phyloP scores from a whole-genome alignment of 805 yeast genomes.

The Barnettozyma sucrosica region DNA sequence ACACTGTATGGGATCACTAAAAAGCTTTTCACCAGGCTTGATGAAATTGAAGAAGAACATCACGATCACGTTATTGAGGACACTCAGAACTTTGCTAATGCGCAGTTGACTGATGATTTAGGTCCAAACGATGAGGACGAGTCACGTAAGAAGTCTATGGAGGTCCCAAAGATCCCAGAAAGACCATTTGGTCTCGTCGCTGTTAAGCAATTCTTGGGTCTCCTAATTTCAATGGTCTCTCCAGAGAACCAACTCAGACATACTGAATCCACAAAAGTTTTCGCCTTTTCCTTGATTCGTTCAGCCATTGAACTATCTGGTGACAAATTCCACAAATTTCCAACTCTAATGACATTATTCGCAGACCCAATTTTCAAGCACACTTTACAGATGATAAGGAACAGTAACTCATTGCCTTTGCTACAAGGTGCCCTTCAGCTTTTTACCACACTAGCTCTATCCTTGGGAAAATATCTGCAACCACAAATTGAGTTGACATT shows the following conservation, averaged over 20 bases:
- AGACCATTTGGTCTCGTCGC: slow-evolving; percentile 66
- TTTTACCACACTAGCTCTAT: slow-evolving; percentile 64
- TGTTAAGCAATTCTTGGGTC: slow-evolving; percentile 68
- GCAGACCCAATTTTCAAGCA: slow-evolving; percentile 84
- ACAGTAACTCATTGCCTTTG: slow-evolving; percentile 64
- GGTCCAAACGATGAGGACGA: slow-evolving; percentile 46
- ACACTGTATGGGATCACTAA: slow-evolving; percentile 67
- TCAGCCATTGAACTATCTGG: slow-evolving; percentile 84
- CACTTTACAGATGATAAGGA: slow-evolving; percentile 71
- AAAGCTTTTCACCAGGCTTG: slow-evolving; percentile 57
- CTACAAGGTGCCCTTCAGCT: slow-evolving; percentile 72
- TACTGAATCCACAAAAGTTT: slow-evolving; percentile 78
- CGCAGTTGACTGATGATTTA: slow-evolving; percentile 45
- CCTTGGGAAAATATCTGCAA: slow-evolving; percentile 59
- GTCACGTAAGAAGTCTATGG: slow-evolving; percentile 19
- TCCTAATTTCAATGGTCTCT: slow-evolving; percentile 71
- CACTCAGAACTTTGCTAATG: slow-evolving; percentile 39
- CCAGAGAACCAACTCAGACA: slow-evolving; percentile 80
- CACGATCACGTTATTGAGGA: slow-evolving; percentile 38
- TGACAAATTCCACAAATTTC: slow-evolving; percentile 48
- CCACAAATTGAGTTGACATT: slow-evolving; percentile 76
- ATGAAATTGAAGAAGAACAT: slow-evolving; percentile 44
- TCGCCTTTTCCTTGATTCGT: slow-evolving; percentile 71
- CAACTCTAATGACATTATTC: slow-evolving; percentile 58
- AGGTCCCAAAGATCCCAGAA: slow-evolving; percentile 22